These are phyloP conservation scores for Botryotinia globosa DNA, from an alignment of 2,329 filamentous ascomycete species.

Conservation along the genomic window DNA sequence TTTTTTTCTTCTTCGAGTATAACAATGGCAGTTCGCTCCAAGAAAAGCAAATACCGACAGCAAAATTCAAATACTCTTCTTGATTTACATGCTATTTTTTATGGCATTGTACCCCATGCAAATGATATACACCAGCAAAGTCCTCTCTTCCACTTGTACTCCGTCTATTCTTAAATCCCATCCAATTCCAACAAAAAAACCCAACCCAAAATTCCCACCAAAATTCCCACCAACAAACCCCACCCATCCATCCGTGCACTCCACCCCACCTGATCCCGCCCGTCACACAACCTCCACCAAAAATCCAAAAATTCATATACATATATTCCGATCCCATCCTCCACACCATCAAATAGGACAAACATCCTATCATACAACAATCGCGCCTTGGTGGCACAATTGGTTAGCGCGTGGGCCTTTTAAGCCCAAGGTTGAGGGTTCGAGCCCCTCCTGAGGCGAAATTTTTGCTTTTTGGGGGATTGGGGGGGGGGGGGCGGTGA, in stretches of 20 bases:
- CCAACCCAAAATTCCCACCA: background rate
- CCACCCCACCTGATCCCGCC: background rate
- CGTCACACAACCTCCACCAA: background rate
- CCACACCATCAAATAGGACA: background rate
- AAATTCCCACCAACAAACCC: background rate
- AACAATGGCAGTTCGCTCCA: background rate
- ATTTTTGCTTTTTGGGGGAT: background rate
- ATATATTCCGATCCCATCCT: fast-evolving
- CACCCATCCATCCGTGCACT: background rate
- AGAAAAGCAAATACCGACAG: background rate
- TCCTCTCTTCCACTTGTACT: background rate
- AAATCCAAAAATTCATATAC: background rate
- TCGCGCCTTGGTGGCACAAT: conserved; percentile 16
- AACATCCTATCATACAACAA: background rate
- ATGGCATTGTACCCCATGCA: too few relatives aligned
- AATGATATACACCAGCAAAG: background rate
- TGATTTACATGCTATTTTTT: background rate
- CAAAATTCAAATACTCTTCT: too few relatives aligned
- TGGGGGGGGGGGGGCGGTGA: too few relatives aligned
- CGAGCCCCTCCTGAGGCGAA: conserved; percentile 16
- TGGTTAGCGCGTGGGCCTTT: conserved; percentile 22
- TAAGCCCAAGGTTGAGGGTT: conserved; percentile 20
- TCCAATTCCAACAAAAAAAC: background rate
- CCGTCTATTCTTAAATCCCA: background rate
- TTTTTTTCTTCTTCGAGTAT: background rate